Percentiles rank a stretch among this genome's conserved stretches.
These are phyloP conservation scores for carrot (Daucus carota) DNA, from an alignment of 129 eudicot genomes.

Conservation along the genomic window DH1_v3.0 NC_030381.2:34583001-34583500, in stretches of 20 bases:
- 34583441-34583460: constrained; percentile 42
- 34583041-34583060: too few relatives aligned
- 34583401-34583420: constrained; percentile 26
- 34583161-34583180: background rate
- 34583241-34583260: constrained; percentile 31
- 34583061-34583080: too few relatives aligned
- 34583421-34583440: constrained; percentile 29
- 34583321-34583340: constrained; percentile 40
- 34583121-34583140: background rate
- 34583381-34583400: constrained; percentile 35
- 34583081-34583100: background rate
- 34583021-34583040: too few relatives aligned
- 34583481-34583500: constrained; percentile 50
- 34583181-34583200: background rate
- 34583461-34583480: constrained; percentile 46
- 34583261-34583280: constrained; percentile 54
- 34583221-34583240: background rate
- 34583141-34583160: background rate
- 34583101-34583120: background rate
- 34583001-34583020: too few relatives aligned
- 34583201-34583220: background rate
- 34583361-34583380: constrained; percentile 23
- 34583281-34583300: constrained; percentile 28
- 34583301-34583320: constrained; percentile 29
- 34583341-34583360: constrained; percentile 39